Evolutionary conservation across 139 green algal genomes (phyloP).

Genomic region (Coelastrella sp.): DNA sequence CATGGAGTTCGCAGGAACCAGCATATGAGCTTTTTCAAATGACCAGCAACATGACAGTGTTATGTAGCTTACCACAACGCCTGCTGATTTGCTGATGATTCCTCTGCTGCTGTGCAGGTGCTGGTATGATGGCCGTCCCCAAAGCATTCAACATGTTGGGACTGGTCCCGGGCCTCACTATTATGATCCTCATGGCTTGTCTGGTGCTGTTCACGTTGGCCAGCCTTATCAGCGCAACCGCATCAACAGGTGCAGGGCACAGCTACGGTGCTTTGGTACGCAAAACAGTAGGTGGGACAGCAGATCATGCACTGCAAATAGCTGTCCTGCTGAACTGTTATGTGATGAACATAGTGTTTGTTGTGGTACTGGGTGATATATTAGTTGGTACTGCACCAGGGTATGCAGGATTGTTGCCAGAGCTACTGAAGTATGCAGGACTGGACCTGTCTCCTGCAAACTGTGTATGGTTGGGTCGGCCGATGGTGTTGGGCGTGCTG

Average conservation of each 20-base stretch:
- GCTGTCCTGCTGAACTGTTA: slow-evolving; percentile 41
- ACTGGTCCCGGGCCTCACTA: neutral
- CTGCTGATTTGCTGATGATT: neutral
- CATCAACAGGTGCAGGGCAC: slow-evolving; percentile 14
- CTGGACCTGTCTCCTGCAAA: neutral
- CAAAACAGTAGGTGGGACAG: neutral
- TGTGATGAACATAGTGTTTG: slow-evolving; percentile 45
- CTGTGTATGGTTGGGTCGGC: slow-evolving; percentile 22
- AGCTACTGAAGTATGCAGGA: slow-evolving; percentile 25
- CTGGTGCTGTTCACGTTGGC: slow-evolving; percentile 38
- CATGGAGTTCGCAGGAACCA: no score
- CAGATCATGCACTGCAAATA: slow-evolving; percentile 22
- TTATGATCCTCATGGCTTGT: slow-evolving; percentile 11
- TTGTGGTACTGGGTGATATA: slow-evolving; percentile 45
- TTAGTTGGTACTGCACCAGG: slow-evolving; percentile 42
- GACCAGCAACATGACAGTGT: no score
- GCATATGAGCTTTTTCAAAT: no score
- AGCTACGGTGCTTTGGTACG: slow-evolving; percentile 44
- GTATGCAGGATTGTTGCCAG: slow-evolving; percentile 17
- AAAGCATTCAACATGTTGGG: slow-evolving; percentile 43
- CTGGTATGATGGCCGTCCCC: slow-evolving; percentile 52
- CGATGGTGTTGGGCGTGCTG: slow-evolving; percentile 28
- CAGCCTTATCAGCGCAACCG: slow-evolving; percentile 17
- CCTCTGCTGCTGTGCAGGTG: slow-evolving; percentile 18
- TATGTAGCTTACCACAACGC: neutral